Conservation (phyloP, 2,329 filamentous ascomycete genomes). For the Cryphonectria japonica region DNA sequence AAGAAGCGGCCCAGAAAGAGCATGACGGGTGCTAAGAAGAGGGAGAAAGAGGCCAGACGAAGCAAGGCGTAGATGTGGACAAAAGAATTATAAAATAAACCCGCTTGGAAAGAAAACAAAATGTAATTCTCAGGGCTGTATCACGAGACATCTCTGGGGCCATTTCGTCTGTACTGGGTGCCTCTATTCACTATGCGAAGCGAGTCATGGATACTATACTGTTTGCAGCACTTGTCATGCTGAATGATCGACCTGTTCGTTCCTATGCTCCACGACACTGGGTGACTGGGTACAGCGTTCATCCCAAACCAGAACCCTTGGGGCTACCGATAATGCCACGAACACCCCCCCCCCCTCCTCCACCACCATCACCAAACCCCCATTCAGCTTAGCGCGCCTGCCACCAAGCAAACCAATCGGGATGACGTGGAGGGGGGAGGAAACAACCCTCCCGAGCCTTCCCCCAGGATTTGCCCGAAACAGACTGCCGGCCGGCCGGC, state of each 20-base stretch:
- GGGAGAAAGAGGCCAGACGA: slow-evolving; percentile 26
- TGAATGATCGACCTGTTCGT: not conserved
- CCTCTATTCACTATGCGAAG: not conserved
- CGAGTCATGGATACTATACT: no score
- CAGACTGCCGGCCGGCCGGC: not conserved
- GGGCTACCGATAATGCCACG: not conserved
- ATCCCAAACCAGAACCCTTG: not conserved
- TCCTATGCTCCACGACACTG: not conserved
- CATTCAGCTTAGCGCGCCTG: not conserved
- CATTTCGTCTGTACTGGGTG: not conserved
- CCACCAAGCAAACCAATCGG: not conserved
- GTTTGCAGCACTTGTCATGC: not conserved
- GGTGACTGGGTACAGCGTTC: not conserved
- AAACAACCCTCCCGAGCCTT: not conserved
- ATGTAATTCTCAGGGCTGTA: not conserved
- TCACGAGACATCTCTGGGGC: not conserved
- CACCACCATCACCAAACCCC: not conserved
- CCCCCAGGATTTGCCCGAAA: not conserved
- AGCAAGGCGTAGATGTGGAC: not conserved
- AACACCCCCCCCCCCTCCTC: not conserved
- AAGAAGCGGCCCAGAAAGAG: slow-evolving; percentile 66
- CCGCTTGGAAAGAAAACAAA: not conserved
- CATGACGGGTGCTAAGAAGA: slow-evolving; percentile 55
- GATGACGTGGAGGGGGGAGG: not conserved
- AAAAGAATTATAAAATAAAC: not conserved